Conservation (phyloP, 495 filamentous ascomycete species). For the Sordaria brevicollis region DNA sequence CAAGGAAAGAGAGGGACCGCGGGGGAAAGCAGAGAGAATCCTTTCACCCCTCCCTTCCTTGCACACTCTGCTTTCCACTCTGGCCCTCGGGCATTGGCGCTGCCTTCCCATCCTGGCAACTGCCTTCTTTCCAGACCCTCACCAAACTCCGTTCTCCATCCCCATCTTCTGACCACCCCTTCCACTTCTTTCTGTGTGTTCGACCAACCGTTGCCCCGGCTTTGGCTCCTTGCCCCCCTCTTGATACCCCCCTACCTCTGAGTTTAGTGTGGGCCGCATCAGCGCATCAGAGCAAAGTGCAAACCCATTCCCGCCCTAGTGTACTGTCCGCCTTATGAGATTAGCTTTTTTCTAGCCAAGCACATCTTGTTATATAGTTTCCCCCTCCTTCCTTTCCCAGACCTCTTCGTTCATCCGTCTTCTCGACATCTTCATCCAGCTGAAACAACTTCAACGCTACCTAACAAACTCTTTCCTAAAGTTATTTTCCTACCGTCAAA, state of each 20-base stretch:
- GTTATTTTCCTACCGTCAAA: background rate
- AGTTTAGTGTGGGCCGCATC: background rate
- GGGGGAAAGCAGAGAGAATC: background rate
- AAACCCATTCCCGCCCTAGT: constrained; percentile 3
- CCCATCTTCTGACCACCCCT: background rate
- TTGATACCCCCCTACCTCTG: background rate
- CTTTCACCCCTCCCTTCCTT: background rate
- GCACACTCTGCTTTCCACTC: background rate
- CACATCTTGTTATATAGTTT: constrained; percentile 18
- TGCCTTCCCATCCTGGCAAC: too few species aligned
- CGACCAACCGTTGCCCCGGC: background rate
- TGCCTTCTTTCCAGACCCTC: background rate
- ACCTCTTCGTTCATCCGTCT: constrained; percentile 5
- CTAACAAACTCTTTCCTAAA: background rate
- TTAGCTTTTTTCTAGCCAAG: constrained; percentile 10
- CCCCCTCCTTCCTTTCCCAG: background rate
- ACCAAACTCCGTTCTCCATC: background rate
- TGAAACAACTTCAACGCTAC: background rate
- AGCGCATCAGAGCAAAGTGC: background rate
- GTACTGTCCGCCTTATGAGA: constrained; percentile 10
- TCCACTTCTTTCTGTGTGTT: background rate
- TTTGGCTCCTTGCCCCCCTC: background rate
- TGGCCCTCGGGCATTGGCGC: background rate
- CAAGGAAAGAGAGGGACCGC: background rate
- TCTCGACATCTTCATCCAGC: background rate